Evolutionary conservation across 75 land plant genomes (phyloP).

Genomic region (Picea sitchensis): DNA sequence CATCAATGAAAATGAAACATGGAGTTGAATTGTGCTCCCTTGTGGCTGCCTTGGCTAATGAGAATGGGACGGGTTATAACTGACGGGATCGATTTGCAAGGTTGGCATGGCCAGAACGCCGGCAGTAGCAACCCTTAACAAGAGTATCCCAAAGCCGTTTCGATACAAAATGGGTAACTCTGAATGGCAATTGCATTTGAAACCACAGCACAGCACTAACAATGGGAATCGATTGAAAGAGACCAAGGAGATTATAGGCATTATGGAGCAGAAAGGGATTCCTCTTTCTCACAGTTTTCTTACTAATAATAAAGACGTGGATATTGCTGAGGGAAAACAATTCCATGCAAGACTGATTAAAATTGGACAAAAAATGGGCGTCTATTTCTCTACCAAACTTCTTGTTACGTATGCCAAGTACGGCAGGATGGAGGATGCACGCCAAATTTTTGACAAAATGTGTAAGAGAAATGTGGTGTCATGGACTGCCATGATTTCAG

Average conservation of each 20-base stretch:
- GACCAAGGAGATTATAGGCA: background rate
- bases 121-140: no score
- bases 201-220: no score
- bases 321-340: background rate
- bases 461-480: background rate
- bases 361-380: background rate
- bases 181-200: no score
- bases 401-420: background rate
- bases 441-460: constrained; percentile 3
- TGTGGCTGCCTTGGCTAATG: no score
- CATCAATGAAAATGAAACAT: no score
- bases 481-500: constrained; percentile 5
- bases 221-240: no score
- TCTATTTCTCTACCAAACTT: background rate
- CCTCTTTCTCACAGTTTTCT: background rate
- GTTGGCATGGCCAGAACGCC: no score
- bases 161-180: no score
- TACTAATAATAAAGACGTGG: background rate
- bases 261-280: background rate
- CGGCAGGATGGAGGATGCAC: background rate
- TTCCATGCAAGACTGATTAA: background rate
- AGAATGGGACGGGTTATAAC: no score
- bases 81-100: no score
- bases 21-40: no score
- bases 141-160: no score